Percentiles rank a stretch among this genome's conserved stretches.
These are phyloP conservation scores for Fomitopsis palustris DNA, from an alignment of 1,284 basidiomycete genomes.

Conservation along the genomic window DNA sequence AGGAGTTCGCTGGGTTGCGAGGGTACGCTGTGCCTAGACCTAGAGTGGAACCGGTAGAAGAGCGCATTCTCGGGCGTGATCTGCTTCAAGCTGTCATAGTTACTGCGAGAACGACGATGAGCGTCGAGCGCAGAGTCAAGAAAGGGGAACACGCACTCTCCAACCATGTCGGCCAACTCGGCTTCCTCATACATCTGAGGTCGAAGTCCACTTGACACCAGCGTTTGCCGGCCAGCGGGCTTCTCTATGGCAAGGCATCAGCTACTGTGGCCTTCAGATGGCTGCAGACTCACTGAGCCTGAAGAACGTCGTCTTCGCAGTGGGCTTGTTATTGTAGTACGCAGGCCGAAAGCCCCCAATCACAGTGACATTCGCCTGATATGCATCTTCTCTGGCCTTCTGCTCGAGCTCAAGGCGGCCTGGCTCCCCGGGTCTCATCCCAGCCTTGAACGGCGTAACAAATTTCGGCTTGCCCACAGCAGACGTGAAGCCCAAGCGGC, in stretches of 20 bases:
- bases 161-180: not conserved
- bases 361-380: not conserved
- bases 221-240: not conserved
- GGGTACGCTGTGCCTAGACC: constrained; percentile 9
- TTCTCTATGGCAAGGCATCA: not conserved
- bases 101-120: constrained; percentile 33
- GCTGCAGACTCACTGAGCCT: constrained; percentile 41
- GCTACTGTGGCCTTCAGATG: not conserved
- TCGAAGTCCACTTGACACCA: not conserved
- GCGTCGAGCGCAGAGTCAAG: not conserved
- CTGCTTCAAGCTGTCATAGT: constrained; percentile 50
- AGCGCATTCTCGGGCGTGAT: constrained; percentile 57
- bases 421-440: constrained; percentile 51
- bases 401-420: constrained; percentile 35
- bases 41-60: constrained; percentile 62
- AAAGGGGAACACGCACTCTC: not conserved
- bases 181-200: not conserved
- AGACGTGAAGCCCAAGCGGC: constrained; percentile 12
- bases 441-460: constrained; percentile 67
- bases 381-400: constrained; percentile 5
- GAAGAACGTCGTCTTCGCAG: constrained; percentile 32
- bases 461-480: constrained; percentile 39
- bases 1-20: constrained; percentile 18
- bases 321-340: constrained; percentile 10
- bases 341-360: not conserved